Conservation (phyloP, 2,329 filamentous ascomycete species). For the Ilyonectria robusta region DNA sequence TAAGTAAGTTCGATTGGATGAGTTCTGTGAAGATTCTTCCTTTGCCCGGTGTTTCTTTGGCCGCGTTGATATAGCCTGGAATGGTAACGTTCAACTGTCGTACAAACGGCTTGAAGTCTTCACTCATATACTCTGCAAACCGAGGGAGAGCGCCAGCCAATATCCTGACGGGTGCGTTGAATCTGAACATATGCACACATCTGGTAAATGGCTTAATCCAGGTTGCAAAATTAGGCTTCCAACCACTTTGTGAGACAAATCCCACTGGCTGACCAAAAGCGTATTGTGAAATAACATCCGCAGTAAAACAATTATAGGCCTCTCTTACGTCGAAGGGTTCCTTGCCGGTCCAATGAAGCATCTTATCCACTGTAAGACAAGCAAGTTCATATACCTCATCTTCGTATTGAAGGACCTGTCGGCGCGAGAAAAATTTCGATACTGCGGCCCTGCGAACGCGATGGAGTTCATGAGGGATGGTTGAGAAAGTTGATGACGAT, state of each 20-base stretch:
- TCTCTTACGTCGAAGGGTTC: constrained; percentile 52
- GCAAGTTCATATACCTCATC: constrained; percentile 45
- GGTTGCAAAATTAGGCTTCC: constrained; percentile 56
- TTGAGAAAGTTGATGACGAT: constrained; percentile 33
- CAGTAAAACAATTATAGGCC: constrained; percentile 56
- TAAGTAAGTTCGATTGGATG: constrained; percentile 44
- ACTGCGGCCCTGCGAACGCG: constrained; percentile 49
- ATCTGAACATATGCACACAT: constrained; percentile 52
- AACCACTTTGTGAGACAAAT: constrained; percentile 47
- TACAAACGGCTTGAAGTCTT: constrained; percentile 35
- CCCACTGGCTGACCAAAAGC: constrained; percentile 56
- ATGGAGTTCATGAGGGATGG: constrained; percentile 51
- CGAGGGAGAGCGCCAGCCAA: constrained; percentile 27
- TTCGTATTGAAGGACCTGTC: constrained; percentile 49
- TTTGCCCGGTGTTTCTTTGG: constrained; percentile 27
- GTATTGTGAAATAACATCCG: constrained; percentile 56
- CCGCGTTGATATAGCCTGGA: constrained; percentile 24
- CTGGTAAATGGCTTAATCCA: constrained; percentile 52
- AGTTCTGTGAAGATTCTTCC: constrained; percentile 38
- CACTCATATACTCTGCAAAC: constrained; percentile 28
- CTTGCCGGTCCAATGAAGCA: constrained; percentile 45
- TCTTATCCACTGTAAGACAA: constrained; percentile 47
- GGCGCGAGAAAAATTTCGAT: constrained; percentile 53
- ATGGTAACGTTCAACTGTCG: constrained; percentile 36
- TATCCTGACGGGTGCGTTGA: constrained; percentile 48